Evolutionary conservation across 2,329 filamentous ascomycete species (phyloP).

Genomic region (Erysiphe pisi): DNA sequence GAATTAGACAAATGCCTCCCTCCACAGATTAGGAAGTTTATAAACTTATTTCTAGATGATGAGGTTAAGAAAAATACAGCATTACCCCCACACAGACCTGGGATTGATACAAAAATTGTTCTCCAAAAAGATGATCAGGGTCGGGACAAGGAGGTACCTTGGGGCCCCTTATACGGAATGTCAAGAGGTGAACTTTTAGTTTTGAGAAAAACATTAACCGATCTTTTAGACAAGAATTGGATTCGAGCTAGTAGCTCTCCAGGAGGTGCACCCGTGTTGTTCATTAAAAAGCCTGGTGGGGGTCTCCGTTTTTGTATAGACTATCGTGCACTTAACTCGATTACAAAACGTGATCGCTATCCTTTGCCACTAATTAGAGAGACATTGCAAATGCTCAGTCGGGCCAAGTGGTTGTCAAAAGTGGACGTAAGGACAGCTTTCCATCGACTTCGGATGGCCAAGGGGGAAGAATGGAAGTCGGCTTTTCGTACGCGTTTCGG

Average conservation of each 20-base stretch:
- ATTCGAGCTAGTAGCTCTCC: background rate
- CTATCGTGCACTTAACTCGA: slow-evolving; percentile 26
- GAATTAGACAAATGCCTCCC: background rate
- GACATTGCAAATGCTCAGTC: background rate
- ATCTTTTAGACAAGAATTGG: background rate
- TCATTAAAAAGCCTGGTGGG: slow-evolving; percentile 2
- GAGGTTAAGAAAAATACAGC: background rate
- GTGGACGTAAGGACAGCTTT: slow-evolving; percentile 19
- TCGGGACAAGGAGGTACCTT: background rate
- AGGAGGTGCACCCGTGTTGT: slow-evolving; percentile 18
- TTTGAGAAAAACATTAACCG: background rate
- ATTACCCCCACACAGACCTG: background rate
- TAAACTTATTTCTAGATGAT: background rate
- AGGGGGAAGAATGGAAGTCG: background rate
- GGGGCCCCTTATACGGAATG: background rate
- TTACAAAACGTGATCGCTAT: background rate
- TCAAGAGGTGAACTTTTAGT: background rate
- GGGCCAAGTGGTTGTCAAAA: slow-evolving; percentile 16
- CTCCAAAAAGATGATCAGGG: background rate
- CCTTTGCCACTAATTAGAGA: slow-evolving; percentile 12
- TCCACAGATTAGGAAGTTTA: background rate
- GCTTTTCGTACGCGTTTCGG: no score
- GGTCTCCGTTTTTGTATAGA: slow-evolving; percentile 28
- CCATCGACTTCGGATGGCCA: slow-evolving; percentile 21
- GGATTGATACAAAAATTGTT: background rate